Evolutionary conservation across 2,329 filamentous ascomycete species (phyloP).

Genomic region (Trichoderma koningiopsis): DNA sequence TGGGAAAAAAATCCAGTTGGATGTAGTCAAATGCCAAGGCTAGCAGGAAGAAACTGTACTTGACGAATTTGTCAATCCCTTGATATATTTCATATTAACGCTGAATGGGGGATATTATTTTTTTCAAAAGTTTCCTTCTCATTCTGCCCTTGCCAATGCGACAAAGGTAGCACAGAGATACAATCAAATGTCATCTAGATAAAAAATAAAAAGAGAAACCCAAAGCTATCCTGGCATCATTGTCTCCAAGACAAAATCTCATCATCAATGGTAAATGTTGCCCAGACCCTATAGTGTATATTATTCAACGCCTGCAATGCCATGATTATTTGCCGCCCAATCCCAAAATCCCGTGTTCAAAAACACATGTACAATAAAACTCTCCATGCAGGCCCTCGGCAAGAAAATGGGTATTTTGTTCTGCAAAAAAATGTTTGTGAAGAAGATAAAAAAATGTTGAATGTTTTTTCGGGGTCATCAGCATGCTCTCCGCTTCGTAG

Average conservation of each 20-base stretch:
- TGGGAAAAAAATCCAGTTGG: neutral
- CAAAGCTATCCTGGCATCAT: conserved; percentile 13
- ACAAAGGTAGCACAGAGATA: neutral
- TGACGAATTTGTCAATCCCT: neutral
- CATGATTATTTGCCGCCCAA: conserved; percentile 23
- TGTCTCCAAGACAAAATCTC: conserved; percentile 14
- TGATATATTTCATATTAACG: neutral
- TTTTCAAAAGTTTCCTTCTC: neutral
- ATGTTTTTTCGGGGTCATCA: conserved; percentile 5
- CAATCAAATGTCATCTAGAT: neutral
- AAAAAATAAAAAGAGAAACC: neutral
- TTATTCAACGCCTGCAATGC: conserved; percentile 26
- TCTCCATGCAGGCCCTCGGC: conserved; percentile 19
- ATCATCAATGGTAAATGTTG: conserved; percentile 10
- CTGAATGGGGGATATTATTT: neutral
- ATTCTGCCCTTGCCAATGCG: conserved; percentile 1
- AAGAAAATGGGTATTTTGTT: conserved; percentile 26
- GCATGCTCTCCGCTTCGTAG: neutral
- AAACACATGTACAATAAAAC: conserved; percentile 25
- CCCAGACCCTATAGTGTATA: conserved; percentile 25
- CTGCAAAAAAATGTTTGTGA: conserved; percentile 11
- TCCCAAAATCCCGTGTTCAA: conserved; percentile 15
- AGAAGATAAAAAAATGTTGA: conserved; percentile 9
- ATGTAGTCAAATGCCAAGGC: neutral
- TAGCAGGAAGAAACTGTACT: neutral